Evolutionary conservation across 2,329 filamentous ascomycete species (phyloP).

Genomic region (Botrytis fabae): DNA sequence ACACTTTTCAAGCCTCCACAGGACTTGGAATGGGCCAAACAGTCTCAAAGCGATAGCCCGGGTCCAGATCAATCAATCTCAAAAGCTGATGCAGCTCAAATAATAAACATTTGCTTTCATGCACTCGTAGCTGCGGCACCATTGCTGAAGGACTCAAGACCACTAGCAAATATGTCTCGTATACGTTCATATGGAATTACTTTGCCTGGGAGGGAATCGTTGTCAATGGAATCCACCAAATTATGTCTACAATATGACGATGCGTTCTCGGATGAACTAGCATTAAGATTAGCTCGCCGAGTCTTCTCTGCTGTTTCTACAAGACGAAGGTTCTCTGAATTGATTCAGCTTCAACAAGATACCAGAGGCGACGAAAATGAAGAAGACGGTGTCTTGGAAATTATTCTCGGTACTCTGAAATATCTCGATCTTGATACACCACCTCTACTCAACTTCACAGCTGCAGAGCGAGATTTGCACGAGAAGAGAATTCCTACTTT

Average conservation of each 20-base stretch:
- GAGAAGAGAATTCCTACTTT: conserved; percentile 58
- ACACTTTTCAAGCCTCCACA: conserved; percentile 57
- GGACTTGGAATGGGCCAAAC: conserved; percentile 36
- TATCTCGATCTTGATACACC: conserved; percentile 42
- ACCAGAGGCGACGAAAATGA: conserved; percentile 30
- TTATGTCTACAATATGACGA: conserved; percentile 63
- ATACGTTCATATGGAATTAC: conserved; percentile 49
- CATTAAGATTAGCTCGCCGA: conserved; percentile 58
- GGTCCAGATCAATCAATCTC: conserved; percentile 30
- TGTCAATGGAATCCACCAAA: conserved; percentile 49
- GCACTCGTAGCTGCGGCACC: conserved; percentile 61
- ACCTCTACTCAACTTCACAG: conserved; percentile 49
- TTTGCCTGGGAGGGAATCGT: conserved; percentile 49
- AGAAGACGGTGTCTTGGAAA: conserved; percentile 34
- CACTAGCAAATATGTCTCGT: conserved; percentile 60
- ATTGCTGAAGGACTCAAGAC: conserved; percentile 33
- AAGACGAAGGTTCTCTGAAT: conserved; percentile 38
- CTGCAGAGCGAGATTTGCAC: conserved; percentile 54
- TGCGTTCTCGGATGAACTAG: conserved; percentile 60
- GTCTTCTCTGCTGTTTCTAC: conserved; percentile 56
- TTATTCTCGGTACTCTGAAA: conserved; percentile 45
- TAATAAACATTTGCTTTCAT: conserved; percentile 59
- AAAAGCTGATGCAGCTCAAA: conserved; percentile 36
- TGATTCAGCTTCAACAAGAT: conserved; percentile 36
- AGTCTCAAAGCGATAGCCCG: conserved; percentile 19